Percentiles rank a stretch among this genome's conserved stretches.
These are phyloP conservation scores for Emmonsiellopsis sp. DNA, from an alignment of 2,329 filamentous ascomycete species.

Conservation along the genomic window DNA sequence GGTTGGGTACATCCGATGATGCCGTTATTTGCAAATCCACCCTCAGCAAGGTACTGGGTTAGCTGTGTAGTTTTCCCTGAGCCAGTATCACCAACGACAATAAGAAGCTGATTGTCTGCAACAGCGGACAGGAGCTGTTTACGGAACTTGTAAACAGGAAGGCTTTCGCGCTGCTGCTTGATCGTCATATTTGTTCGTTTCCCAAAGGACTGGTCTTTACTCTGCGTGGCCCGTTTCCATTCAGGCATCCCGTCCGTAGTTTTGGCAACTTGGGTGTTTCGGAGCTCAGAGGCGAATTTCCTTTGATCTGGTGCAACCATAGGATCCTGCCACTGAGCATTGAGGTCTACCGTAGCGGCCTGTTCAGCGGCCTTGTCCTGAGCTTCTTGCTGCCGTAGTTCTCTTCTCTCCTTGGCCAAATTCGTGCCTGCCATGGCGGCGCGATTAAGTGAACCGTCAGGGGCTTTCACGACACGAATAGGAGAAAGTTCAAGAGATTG, in stretches of 20 bases:
- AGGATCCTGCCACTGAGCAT: conserved; percentile 91
- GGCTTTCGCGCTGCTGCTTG: conserved; percentile 81
- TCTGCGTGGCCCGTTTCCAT: conserved; percentile 79
- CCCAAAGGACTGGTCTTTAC: conserved; percentile 70
- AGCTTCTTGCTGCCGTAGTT: conserved; percentile 78
- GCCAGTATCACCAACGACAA: conserved; percentile 94
- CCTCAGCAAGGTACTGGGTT: conserved; percentile 91
- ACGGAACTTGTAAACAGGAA: conserved; percentile 85
- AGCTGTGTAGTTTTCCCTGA: conserved; percentile 96
- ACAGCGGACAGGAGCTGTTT: conserved; percentile 82
- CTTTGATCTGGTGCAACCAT: conserved; percentile 80
- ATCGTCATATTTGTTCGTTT: conserved; percentile 87
- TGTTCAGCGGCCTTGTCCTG: conserved; percentile 70
- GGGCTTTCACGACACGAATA: conserved; percentile 93
- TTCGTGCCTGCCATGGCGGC: conserved; percentile 89
- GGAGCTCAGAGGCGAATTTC: conserved; percentile 81
- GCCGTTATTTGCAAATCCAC: conserved; percentile 74
- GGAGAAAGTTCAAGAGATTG: conserved; percentile 91
- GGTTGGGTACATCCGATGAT: conserved; percentile 96
- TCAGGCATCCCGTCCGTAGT: conserved; percentile 67
- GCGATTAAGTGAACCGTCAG: conserved; percentile 94
- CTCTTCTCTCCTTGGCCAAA: conserved; percentile 80
- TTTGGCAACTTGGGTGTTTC: conserved; percentile 54
- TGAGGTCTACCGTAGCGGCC: conserved; percentile 68
- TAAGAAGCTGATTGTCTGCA: conserved; percentile 76